Conservation (phyloP, 257 asterid genomes). For the Eustoma russellianum region DNA sequence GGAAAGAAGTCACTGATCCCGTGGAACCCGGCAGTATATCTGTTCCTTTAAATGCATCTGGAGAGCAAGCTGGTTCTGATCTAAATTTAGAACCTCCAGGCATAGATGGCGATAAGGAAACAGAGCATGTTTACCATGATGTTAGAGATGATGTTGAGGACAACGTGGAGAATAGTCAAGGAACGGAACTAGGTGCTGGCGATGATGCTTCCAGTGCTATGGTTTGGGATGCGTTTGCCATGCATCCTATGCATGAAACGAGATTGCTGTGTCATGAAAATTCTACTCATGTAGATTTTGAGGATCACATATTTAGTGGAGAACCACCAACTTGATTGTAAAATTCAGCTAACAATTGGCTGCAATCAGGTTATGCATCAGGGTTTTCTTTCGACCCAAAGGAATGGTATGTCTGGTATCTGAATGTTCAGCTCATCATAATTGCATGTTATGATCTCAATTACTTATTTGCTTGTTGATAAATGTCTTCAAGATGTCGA, state of each 20-base stretch:
- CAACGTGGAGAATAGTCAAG: constrained; percentile 33
- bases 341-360: not conserved
- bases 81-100: constrained; percentile 48
- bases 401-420: no score
- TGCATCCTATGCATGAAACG: constrained; percentile 40
- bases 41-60: constrained; percentile 43
- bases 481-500: not conserved
- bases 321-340: constrained; percentile 40
- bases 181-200: constrained; percentile 29
- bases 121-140: constrained; percentile 36
- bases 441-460: no score
- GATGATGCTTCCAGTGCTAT: constrained; percentile 23
- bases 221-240: constrained; percentile 37
- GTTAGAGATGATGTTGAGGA: constrained; percentile 45
- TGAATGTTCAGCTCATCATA: no score
- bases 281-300: constrained; percentile 66
- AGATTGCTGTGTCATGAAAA: constrained; percentile 70
- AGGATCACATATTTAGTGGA: constrained; percentile 47
- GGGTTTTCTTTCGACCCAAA: no score
- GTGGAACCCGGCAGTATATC: constrained; percentile 58
- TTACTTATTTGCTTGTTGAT: not conserved
- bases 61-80: constrained; percentile 48
- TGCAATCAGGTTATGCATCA: not conserved
- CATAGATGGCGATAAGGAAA: constrained; percentile 53
- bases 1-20: constrained; percentile 76